A percentile compares a stretch with the other conserved stretches of the same genome.
Evolutionary conservation across 768 basidiomycete species (phyloP).

Genomic region (Mycena metata): DNA sequence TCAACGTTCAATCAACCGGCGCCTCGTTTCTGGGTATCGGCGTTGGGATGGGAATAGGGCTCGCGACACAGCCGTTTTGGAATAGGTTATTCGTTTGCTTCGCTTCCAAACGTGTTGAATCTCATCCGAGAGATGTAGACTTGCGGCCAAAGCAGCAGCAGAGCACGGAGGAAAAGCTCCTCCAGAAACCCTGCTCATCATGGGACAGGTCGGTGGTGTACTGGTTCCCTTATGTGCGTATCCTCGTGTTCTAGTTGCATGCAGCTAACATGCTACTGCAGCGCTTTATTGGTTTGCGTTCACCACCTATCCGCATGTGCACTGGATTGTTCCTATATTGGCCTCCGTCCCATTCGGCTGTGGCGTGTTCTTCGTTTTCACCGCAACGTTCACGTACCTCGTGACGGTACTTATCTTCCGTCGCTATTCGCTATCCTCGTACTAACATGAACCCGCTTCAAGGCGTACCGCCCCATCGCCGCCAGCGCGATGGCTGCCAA

Average conservation of each 20-base stretch:
- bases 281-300: slow-evolving; percentile 77
- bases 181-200: slow-evolving; percentile 74
- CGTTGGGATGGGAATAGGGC: slow-evolving; percentile 64
- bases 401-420: slow-evolving; percentile 56
- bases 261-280: slow-evolving; percentile 57
- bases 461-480: slow-evolving; percentile 72
- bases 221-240: slow-evolving; percentile 70
- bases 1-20: slow-evolving; percentile 65
- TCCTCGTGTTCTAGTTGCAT: slow-evolving; percentile 51
- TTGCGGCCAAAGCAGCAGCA: slow-evolving; percentile 52
- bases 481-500: slow-evolving; percentile 80
- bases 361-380: slow-evolving; percentile 77
- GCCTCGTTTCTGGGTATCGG: slow-evolving; percentile 74
- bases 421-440: background rate
- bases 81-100: slow-evolving; percentile 57
- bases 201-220: slow-evolving; percentile 78
- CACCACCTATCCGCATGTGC: slow-evolving; percentile 61
- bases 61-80: slow-evolving; percentile 68
- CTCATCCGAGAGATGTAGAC: slow-evolving; percentile 44
- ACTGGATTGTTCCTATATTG: slow-evolving; percentile 77
- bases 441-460: background rate
- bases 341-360: slow-evolving; percentile 75
- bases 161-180: slow-evolving; percentile 64
- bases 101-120: background rate
- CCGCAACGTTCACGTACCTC: slow-evolving; percentile 78